Base-by-base conservation (phyloP, 768 basidiomycete genomes). In the Cystobasidium tubakii region DNA sequence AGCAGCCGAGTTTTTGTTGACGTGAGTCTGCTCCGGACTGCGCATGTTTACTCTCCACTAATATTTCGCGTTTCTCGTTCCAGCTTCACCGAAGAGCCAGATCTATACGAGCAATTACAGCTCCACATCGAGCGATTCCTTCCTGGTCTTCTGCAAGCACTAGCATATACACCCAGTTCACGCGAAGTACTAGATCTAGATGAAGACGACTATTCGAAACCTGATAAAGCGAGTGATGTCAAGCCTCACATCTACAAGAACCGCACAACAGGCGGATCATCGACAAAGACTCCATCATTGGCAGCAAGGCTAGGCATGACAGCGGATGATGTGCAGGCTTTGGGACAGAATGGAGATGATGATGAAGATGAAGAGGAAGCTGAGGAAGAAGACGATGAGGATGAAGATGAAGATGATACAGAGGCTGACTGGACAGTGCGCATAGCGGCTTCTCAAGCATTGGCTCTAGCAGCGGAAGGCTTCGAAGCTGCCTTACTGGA, bases 381-480 rank as follows among this genome's bases (percentile, higher is more conserved):
- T 73, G 88, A 91, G 75, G 88, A 94, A 73, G 88, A 91, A 75
- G 88, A 94, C 77, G 84, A 88, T 76, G 89, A 92, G 76, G 90
- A 92, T 73, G 89, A 91, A 57, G 92, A 94, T 73, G 94, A 95
- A 77, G 92, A 92, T 19, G 96, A 98, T 74, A 94, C 96, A 80
- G 90, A 90, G 9, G 94, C 94, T 1, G 95, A 98, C 81, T 99
- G 96, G 96, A 99, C 98, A 82, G 84, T 98, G 74, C 86, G 96
- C 75, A 99, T 97, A 83, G 98, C 96, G 79, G 92, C 93, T 0
- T 96, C 96, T 0, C 95, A 95, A 0, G 96, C 96, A 12, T 84
- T 99, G 72, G 96, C 98, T 80, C 93, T 98, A 27, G 86, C 98
- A 70, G 92, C 93, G 0, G 93, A 97, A 21, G 87, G 91, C 46